A percentile compares a stretch with the other conserved stretches of the same genome.
These are phyloP conservation scores for Boletus sp. DNA, from an alignment of 768 basidiomycete species.

Conservation along the genomic window DNA sequence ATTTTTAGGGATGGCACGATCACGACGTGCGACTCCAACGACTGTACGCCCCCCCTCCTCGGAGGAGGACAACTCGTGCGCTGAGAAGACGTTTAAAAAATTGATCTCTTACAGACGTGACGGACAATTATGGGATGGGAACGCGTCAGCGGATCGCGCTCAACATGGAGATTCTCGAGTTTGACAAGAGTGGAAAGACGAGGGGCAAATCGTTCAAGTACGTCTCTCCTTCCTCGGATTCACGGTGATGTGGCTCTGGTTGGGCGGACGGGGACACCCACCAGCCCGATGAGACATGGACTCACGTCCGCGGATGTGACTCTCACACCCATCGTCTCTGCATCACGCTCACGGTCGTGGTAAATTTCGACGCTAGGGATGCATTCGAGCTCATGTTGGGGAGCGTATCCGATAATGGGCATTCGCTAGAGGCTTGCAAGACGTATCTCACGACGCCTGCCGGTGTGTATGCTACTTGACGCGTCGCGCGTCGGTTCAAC, in stretches of 20 bases:
- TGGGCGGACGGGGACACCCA: not conserved
- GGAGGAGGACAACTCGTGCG: not conserved
- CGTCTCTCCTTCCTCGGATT: constrained; percentile 29
- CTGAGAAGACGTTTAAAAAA: not conserved
- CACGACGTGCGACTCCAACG: constrained; percentile 89
- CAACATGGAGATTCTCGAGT: constrained; percentile 65
- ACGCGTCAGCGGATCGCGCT: constrained; percentile 62
- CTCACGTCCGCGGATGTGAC: constrained; percentile 4
- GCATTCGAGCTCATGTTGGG: constrained; percentile 83
- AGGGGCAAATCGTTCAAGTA: constrained; percentile 37
- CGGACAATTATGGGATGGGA: constrained; percentile 89
- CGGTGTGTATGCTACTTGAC: constrained; percentile 33
- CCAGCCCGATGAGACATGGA: not conserved
- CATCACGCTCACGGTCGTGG: constrained; percentile 17
- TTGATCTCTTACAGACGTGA: constrained; percentile 53
- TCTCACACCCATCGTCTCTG: constrained; percentile 5
- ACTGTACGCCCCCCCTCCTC: constrained; percentile 53
- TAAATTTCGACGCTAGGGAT: constrained; percentile 51
- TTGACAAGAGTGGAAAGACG: constrained; percentile 16
- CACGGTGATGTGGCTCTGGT: not conserved
- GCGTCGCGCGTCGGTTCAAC: not conserved
- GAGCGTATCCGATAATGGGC: constrained; percentile 69
- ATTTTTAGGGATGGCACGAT: constrained; percentile 83
- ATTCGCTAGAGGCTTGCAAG: constrained; percentile 85
- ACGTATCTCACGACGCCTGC: constrained; percentile 61